phyloP scores from a whole-genome alignment of 306 rosid species.

The Fagus crenata region DNA sequence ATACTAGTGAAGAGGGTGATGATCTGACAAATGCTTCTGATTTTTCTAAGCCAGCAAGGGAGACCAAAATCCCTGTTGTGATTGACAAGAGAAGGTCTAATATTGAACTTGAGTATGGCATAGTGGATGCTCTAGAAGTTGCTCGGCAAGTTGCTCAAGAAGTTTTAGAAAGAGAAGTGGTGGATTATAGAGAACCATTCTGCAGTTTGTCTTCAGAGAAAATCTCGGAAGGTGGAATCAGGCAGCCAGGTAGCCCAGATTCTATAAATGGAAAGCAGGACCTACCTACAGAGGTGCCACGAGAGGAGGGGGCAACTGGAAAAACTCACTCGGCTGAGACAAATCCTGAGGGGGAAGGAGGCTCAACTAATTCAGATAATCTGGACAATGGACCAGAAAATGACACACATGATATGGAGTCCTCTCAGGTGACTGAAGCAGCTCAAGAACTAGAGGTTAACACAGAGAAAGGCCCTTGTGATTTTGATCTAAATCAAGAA shows the following conservation, averaged over 20 bases:
- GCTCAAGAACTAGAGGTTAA: constrained; percentile 62
- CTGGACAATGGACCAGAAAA: constrained; percentile 40
- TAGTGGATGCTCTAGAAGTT: constrained; percentile 56
- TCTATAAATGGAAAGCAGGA: constrained; percentile 56
- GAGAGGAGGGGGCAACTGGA: constrained; percentile 48
- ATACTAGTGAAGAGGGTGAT: constrained; percentile 33
- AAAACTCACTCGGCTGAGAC: constrained; percentile 52
- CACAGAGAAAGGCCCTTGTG: constrained; percentile 60
- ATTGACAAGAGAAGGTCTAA: constrained; percentile 41
- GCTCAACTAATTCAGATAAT: constrained; percentile 33
- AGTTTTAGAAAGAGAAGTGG: constrained; percentile 70
- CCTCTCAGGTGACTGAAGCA: constrained; percentile 67
- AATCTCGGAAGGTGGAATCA: constrained; percentile 50
- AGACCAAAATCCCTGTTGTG: constrained; percentile 26
- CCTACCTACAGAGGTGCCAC: constrained; percentile 32
- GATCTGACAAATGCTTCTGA: constrained; percentile 26
- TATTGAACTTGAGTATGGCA: constrained; percentile 49
- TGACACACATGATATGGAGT: constrained; percentile 50
- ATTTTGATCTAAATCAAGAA: constrained; percentile 83
- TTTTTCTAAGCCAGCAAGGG: constrained; percentile 33
- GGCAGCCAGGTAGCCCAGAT: constrained; percentile 61
- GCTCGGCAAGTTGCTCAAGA: constrained; percentile 65
- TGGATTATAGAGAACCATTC: constrained; percentile 41
- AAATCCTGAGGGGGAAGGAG: constrained; percentile 46
- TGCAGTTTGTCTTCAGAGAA: constrained; percentile 75